phyloP scores from a whole-genome alignment of 2,329 filamentous ascomycete genomes.

The Arthrobotrys sphaeroides region DNA sequence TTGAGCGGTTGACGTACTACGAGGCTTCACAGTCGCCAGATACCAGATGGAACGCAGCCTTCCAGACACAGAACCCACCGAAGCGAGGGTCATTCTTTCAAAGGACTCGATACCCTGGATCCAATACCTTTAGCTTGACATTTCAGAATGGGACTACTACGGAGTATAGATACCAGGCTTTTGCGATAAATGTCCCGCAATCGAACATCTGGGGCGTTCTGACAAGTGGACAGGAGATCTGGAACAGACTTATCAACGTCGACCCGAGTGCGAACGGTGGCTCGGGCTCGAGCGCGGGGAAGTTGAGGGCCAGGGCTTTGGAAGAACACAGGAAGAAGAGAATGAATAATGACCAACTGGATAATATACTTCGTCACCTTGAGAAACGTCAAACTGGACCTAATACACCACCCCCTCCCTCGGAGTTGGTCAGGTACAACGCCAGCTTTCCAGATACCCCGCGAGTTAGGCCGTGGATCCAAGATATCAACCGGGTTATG shows the following conservation, averaged over 20 bases:
- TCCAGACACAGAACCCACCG: conserved; percentile 46
- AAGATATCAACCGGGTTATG: conserved; percentile 44
- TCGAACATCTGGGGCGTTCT: conserved; percentile 17
- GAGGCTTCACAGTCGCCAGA: conserved; percentile 45
- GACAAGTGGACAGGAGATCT: conserved; percentile 18
- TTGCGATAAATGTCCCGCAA: conserved; percentile 5
- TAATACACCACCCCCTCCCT: conserved; percentile 15
- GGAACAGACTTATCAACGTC: conserved; percentile 38
- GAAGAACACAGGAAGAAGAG: conserved; percentile 16
- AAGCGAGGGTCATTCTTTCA: conserved; percentile 21
- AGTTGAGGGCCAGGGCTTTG: conserved; percentile 14
- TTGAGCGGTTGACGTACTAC: conserved; percentile 38
- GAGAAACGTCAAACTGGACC: conserved; percentile 33
- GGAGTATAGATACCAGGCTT: conserved; percentile 25
- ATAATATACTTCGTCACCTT: not conserved
- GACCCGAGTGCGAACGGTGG: not conserved
- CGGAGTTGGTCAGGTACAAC: conserved; percentile 17
- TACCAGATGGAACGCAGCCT: conserved; percentile 39
- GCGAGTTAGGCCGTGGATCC: conserved; percentile 33
- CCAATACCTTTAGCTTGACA: conserved; percentile 43
- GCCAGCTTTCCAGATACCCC: conserved; percentile 43
- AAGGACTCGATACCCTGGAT: conserved; percentile 32
- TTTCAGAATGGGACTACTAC: conserved; percentile 43
- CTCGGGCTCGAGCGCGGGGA: not conserved
- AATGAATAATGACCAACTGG: conserved; percentile 4